Base-by-base conservation (phyloP, 768 basidiomycete genomes). In the Agaricus bisporus region DNA sequence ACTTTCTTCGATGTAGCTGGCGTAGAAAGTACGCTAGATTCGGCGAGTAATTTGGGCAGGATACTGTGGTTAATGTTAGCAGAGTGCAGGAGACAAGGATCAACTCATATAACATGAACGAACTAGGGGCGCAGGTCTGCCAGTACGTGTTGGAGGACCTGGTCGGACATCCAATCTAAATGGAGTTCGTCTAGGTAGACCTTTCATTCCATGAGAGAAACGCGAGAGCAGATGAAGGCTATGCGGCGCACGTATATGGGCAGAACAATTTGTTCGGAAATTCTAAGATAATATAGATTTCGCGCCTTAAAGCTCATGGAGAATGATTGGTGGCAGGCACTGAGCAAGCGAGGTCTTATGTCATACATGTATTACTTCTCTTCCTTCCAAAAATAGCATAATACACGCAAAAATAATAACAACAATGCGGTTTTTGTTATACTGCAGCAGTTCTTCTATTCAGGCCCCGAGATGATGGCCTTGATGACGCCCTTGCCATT, bases 401-500 rank as follows among this genome's bases (percentile, higher is more conserved):
- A 11, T 32, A 32, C 32, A 7, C 32, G 32, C 11, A 32, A 32
- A 32, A 6, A 11, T 39, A 43, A 43, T 32, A 1, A 49, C 42
- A 51, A 51, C 18, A 15, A 25, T 51, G 42, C 12, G 18, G 10
- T 10, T n/a, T 39, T 51, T 37, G 18, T 37, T 38, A 22, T 5
- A 9, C 18, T 6, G 28, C 17, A 35, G 14, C 18, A 8, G 9
- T 32, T 18, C 5, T 25, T 7, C 37, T 15, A 54, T 28, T 76
- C 86, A 41, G 90, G 90, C 5, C 91, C 91, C 45, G 86, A 87
- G 59, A 95, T 92, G 58, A 95, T 85, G 32, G 81, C 85, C 70
- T 97, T 95, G 64, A 95, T 95, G 41, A 94, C 85, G 32, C 80
- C 80, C 68, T 85, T 90, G 44, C 94, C 95, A 63, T 98, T 90